Base-by-base conservation (phyloP, 495 filamentous ascomycete genomes). In the Astrocystis sublimbata region DNA sequence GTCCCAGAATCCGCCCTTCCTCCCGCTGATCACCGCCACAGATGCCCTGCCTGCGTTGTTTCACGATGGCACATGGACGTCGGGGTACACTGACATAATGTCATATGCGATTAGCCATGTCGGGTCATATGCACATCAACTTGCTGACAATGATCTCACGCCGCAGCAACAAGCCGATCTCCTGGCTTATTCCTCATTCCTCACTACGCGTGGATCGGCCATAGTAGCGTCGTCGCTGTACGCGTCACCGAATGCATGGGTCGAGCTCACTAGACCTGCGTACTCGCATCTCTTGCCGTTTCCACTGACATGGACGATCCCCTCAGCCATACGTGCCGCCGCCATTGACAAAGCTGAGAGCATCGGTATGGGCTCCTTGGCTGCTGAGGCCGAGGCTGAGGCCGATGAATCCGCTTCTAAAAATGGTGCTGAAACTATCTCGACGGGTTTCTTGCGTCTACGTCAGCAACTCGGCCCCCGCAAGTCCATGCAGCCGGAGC, bases 221-320 rank as follows among this genome's bases (percentile, higher is more conserved):
- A 85, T 96, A 56, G 64, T 94, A 65, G 86, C 90, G 64, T 85
- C 93, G 66, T 92, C 85, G 54, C 88, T 98, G 65, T 98, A 94
- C 76, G 87, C 92, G 69, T 94, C 91, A 40, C 88, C 86, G 64
- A 83, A 88, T 60, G 97, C 97, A 76, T 98, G 92, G 80, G 79
- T 82, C 60, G 68, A 75, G 49, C 71, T 79, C 38, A 96, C 91
- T 35, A 86, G 89, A 7, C 90, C 92, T 8, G 86, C 90, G 33
- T 93, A 89, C 77, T 87, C 85, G 57, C 71, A 77, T 4, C 83
- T 96, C 60, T 85, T 97, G 31, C 86, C 88, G 21, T 92, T 92
- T 80, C 90, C 94, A 8, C 83, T 88, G 52, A 89, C 89, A 68
- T 97, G 91, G 85, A 88, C 87, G 49, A 83, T 91, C 19, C 90